Percentiles rank a stretch among this genome's conserved stretches.
phyloP scores from a whole-genome alignment of 306 rosid species.

The Ziziphus jujuba region DNA sequence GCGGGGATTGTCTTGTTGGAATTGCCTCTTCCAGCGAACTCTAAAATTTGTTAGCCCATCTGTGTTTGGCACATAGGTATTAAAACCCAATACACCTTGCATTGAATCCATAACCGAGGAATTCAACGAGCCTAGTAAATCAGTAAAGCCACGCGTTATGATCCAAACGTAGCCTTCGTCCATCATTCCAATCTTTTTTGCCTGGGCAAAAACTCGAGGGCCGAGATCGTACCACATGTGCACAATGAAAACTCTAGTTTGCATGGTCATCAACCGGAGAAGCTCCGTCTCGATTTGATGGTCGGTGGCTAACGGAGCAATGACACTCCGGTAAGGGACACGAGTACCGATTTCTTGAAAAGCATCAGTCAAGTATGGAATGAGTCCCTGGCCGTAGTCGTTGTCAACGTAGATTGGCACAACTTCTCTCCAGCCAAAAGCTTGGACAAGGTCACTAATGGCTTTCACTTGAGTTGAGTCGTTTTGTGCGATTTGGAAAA shows the following conservation, averaged over 20 bases:
- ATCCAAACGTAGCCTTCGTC: constrained; percentile 44
- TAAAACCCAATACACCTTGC: constrained; percentile 56
- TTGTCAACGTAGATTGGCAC: constrained; percentile 54
- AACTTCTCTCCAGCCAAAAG: constrained; percentile 54
- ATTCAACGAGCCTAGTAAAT: constrained; percentile 16
- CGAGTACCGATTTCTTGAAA: constrained; percentile 34
- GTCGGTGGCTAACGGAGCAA: constrained; percentile 25
- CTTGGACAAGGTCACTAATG: constrained; percentile 30
- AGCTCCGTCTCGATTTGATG: constrained; percentile 29
- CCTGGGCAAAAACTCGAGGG: constrained; percentile 29
- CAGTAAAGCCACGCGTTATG: constrained; percentile 28
- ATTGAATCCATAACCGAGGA: constrained; percentile 28
- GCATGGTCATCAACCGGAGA: constrained; percentile 27
- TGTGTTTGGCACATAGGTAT: constrained; percentile 34
- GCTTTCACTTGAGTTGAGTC: constrained; percentile 45
- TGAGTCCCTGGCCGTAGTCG: constrained; percentile 39
- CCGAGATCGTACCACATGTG: constrained; percentile 36
- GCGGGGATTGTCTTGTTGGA: constrained; percentile 33
- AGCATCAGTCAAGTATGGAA: constrained; percentile 42
- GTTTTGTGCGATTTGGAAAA: constrained; percentile 39
- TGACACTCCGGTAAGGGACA: constrained; percentile 29
- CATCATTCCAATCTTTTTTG: constrained; percentile 49
- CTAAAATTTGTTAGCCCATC: constrained; percentile 21
- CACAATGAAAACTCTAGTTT: constrained; percentile 32
- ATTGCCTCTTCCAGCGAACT: constrained; percentile 41